These are phyloP conservation scores for Hyaloraphidium curvatum DNA, from an alignment of 192 early-diverging fungal species.

Conservation along the genomic window DNA sequence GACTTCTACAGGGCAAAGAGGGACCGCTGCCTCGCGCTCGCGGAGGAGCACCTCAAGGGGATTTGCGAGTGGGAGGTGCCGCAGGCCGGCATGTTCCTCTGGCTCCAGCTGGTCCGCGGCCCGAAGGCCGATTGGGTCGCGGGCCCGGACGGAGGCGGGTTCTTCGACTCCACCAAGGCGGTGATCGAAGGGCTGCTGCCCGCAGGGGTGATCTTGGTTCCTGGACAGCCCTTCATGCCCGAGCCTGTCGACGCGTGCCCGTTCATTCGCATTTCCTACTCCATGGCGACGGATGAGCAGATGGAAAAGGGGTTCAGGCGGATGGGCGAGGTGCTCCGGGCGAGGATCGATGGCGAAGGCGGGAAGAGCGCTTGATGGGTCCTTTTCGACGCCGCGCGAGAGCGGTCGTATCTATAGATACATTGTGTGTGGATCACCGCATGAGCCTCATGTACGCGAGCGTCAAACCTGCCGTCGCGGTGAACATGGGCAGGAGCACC, in stretches of 20 bases:
- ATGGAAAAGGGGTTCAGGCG: constrained; percentile 41
- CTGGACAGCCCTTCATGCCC: not conserved
- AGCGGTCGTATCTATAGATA: too few relatives aligned
- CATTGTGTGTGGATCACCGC: too few relatives aligned
- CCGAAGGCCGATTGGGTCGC: not conserved
- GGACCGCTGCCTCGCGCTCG: constrained; percentile 40
- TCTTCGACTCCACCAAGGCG: not conserved
- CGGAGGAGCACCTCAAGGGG: constrained; percentile 37
- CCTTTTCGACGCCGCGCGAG: too few relatives aligned
- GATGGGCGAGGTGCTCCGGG: constrained; percentile 27
- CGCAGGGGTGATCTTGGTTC: constrained; percentile 9
- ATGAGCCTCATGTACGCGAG: too few relatives aligned
- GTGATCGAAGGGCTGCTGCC: constrained; percentile 39
- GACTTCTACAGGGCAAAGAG: constrained; percentile 53
- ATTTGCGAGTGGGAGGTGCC: constrained; percentile 29
- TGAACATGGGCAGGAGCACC: too few relatives aligned
- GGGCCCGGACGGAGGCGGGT: constrained; percentile 11
- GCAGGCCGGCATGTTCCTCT: constrained; percentile 75
- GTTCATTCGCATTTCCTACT: constrained; percentile 47
- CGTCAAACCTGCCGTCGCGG: too few relatives aligned
- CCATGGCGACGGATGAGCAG: constrained; percentile 33
- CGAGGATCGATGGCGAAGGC: too few relatives aligned
- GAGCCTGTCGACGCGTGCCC: constrained; percentile 22
- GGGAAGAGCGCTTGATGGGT: too few relatives aligned
- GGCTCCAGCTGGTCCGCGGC: constrained; percentile 32